Base-by-base conservation (phyloP, 176 grass and related monocot species). In the Tuctoria greenei region DNA sequence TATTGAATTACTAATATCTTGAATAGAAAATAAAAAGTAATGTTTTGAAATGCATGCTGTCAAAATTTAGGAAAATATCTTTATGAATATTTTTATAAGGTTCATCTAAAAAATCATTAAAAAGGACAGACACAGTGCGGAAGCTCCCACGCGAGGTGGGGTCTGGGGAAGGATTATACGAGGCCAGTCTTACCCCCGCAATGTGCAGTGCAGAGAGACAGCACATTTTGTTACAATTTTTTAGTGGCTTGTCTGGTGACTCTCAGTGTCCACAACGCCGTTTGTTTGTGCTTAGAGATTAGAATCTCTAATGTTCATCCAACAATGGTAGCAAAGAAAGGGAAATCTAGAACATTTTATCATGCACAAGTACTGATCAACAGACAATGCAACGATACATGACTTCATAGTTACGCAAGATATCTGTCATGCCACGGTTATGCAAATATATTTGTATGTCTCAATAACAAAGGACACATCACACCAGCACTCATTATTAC, bases 391-490 rank as follows among this genome's bases (percentile, higher is more conserved):
- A 85, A 67, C 13, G 8, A 64, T 24, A 85, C 60, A 40, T n/a
- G 3, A 47, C 16, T 1, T 8, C 6, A 52, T 52, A n/a, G n/a
- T 8, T n/a, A n/a, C 1, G 8, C 49, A 52, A n/a, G 20, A 52
- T 8, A 7, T n/a, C 5, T 47, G 45, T 16, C 47, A 66, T 28
- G 47, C 66, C 40, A 61, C 43, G 55, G 46, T 57, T 5, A 59
- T 61, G 59, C 40, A n/a, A n/a, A 50, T 61, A 61, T 66, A 27
- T 67, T 35, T 55, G 56, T 75, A 57, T 57, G 51, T 61, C 31
- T 79, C 49, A 73, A 72, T 31, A 71, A 57, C 17, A 66, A 66
- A 73, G 6, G 36, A 31, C n/a, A n/a, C n/a, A n/a, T n/a, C 61
- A 51, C 9, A 71, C 8, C 25, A 77, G 31, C 0, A 73, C 43